A percentile compares a stretch with the other conserved stretches of the same genome.
Evolutionary conservation across 768 basidiomycete species (phyloP).

Genomic region (Lactifluus pinguis): DNA sequence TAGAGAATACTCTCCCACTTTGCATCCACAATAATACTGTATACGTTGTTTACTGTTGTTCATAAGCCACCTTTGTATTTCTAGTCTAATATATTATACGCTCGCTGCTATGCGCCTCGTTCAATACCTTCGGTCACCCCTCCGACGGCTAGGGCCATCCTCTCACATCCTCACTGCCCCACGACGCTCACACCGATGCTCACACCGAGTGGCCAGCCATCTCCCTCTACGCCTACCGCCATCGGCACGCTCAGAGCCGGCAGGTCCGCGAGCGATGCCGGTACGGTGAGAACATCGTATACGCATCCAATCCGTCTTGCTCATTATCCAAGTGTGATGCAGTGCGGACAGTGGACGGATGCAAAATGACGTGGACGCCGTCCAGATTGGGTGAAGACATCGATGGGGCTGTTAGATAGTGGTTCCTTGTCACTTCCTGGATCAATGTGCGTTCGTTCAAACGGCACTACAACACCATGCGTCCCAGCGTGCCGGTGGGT

Average conservation of each 20-base stretch:
- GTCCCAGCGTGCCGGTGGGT: no score
- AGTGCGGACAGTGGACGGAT: constrained; percentile 77
- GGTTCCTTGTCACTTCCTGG: constrained; percentile 40
- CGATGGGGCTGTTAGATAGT: constrained; percentile 81
- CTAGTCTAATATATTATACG: constrained; percentile 1
- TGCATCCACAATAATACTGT: constrained; percentile 5
- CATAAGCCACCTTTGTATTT: neutral
- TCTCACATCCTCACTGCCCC: constrained; percentile 81
- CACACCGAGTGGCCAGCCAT: constrained; percentile 77
- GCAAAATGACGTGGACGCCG: constrained; percentile 73
- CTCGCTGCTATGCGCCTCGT: neutral
- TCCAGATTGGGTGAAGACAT: neutral
- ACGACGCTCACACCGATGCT: constrained; percentile 74
- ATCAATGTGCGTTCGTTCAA: no score
- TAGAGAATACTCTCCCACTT: constrained; percentile 27
- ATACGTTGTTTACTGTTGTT: constrained; percentile 6
- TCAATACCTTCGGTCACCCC: constrained; percentile 31
- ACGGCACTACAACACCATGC: no score
- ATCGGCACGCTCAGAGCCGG: constrained; percentile 71
- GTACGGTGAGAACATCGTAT: constrained; percentile 89
- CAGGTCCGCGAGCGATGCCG: constrained; percentile 83
- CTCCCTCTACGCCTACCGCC: constrained; percentile 28
- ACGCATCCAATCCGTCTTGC: constrained; percentile 38
- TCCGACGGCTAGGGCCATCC: constrained; percentile 47
- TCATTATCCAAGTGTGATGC: constrained; percentile 50